Base-by-base conservation (phyloP, 495 filamentous ascomycete genomes). In the Penicillium angulare region DNA sequence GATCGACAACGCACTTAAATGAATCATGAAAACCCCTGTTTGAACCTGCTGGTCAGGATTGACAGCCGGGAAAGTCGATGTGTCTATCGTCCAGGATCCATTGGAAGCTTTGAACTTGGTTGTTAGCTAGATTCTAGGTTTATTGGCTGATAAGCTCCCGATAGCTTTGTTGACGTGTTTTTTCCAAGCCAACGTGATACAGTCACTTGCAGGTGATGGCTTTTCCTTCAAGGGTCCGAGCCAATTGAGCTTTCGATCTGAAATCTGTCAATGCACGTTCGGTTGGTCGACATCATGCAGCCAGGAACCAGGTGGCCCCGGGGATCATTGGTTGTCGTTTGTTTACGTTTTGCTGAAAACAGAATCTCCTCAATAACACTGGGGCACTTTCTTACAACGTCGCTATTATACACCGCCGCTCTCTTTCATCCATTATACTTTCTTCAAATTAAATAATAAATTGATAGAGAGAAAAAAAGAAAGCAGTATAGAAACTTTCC, bases 261-360 rank as follows among this genome's bases (percentile, higher is more conserved):
- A 15, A 24, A 24, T 21, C 49, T 57, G 54, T 47, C 48, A 15
- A 49, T 47, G 49, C 34, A 45, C 55, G 51, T 58, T 42, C 40
- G 26, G 44, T 49, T 45, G 18, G 35, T 35, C 54, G 58, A 41
- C 29, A 34, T 29, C 21, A 34, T 61, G 51, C 53, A 58, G 58
- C 13, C 39, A 31, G 35, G 34, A 52, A 38, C 15, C 15, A 49
- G 23, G 53, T 55, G 40, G 21, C 35, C 40, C 34, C 35, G 50
- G 57, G 34, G n/a, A 57, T 43, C 22, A 20, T 26, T 21, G 9
- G 49, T 16, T 42, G 26, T 29, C 16, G 32, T 39, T 38, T 38
- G 6, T 5, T 20, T 22, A 9, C 13, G 16, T 18, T 24, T 40
- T 24, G n/a, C n/a, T n/a, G n/a, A n/a, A n/a, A n/a, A n/a, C n/a